Evolutionary conservation across 2,329 filamentous ascomycete genomes (phyloP).

Genomic region (Aspergillus ruber): DNA sequence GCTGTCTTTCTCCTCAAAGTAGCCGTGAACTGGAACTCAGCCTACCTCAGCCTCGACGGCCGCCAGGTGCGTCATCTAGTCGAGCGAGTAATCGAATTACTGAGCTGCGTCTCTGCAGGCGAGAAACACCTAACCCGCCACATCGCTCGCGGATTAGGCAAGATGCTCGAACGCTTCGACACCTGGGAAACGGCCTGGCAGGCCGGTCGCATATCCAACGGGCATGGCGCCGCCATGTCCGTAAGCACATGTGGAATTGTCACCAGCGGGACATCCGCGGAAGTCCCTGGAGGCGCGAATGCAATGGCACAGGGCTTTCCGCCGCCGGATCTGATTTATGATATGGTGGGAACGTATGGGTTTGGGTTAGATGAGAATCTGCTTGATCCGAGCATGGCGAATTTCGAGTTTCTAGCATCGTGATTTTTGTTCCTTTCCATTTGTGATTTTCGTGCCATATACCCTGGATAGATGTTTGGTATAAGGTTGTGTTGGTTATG

Average conservation of each 20-base stretch:
- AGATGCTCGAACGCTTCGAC: conserved; percentile 38
- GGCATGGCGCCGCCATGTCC: not conserved
- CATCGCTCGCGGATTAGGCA: conserved; percentile 36
- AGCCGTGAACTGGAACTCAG: conserved; percentile 39
- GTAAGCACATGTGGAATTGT: conserved; percentile 7
- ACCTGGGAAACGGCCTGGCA: conserved; percentile 33
- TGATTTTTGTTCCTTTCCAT: conserved; percentile 7
- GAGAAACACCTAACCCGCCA: conserved; percentile 37
- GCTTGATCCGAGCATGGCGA: conserved; percentile 36
- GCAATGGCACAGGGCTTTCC: conserved; percentile 37
- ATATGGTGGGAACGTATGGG: conserved; percentile 40
- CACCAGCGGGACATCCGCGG: conserved; percentile 13
- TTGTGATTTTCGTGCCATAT: no score
- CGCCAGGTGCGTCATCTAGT: conserved; percentile 33
- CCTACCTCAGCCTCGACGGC: conserved; percentile 35
- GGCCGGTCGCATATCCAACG: conserved; percentile 1
- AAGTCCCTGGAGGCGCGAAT: conserved; percentile 35
- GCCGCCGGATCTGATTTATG: conserved; percentile 36
- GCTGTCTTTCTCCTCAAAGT: conserved; percentile 42
- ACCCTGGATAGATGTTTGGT: no score
- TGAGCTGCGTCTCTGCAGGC: conserved; percentile 37
- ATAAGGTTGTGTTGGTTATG: no score
- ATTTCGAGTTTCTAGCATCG: conserved; percentile 34
- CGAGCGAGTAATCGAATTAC: conserved; percentile 34
- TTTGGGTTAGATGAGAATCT: conserved; percentile 37